These are phyloP conservation scores for Haematococcus sp. DNA, from an alignment of 139 green algal species.

Conservation along the genomic window DNA sequence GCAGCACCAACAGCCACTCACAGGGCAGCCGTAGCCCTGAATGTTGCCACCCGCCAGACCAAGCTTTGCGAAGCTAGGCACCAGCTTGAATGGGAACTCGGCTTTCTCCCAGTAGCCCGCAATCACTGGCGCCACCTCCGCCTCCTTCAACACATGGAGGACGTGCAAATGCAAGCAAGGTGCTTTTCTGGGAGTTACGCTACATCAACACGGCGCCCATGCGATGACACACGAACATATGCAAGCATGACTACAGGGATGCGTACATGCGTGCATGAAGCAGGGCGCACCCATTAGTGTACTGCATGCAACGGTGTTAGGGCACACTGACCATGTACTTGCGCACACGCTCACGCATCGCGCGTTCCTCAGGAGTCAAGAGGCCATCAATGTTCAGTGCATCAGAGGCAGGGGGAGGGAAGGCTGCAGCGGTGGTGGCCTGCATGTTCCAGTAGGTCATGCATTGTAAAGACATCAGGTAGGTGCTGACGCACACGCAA, in stretches of 20 bases:
- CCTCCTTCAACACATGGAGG: slow-evolving; percentile 52
- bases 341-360: slow-evolving; percentile 56
- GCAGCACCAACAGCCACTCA: slow-evolving; percentile 25
- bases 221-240: not conserved
- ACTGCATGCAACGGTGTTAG: too few relatives aligned
- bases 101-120: slow-evolving; percentile 86
- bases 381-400: slow-evolving; percentile 68
- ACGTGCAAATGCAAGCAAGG: too few relatives aligned
- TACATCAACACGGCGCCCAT: too few relatives aligned
- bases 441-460: slow-evolving; percentile 14
- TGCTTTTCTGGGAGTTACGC: not conserved
- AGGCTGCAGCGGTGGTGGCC: slow-evolving; percentile 62
- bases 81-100: slow-evolving; percentile 81
- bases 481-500: too few relatives aligned
- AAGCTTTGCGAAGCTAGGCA: slow-evolving; percentile 74
- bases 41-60: slow-evolving; percentile 75
- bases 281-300: too few relatives aligned
- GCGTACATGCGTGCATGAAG: not conserved
- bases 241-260: not conserved
- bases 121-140: slow-evolving; percentile 86
- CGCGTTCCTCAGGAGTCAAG: slow-evolving; percentile 65
- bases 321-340: slow-evolving; percentile 74
- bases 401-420: slow-evolving; percentile 69
- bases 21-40: slow-evolving; percentile 77
- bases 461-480: too few relatives aligned